Conservation (phyloP, 768 basidiomycete species). For the Tricholoma hemisulphureum region DNA sequence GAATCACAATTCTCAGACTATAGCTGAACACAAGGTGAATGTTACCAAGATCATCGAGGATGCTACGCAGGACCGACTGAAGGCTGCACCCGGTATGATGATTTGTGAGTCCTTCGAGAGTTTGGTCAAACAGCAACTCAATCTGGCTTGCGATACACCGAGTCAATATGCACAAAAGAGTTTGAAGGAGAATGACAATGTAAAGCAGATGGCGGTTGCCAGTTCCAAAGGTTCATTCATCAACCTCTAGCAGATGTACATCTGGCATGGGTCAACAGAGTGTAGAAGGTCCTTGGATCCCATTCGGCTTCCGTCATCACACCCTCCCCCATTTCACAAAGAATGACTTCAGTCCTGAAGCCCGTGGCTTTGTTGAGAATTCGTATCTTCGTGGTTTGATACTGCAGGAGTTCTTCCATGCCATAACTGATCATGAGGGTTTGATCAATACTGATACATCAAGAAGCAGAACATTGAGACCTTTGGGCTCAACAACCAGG, state of each 20-base stretch:
- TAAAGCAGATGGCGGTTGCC: constrained; percentile 99
- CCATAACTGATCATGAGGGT: constrained; percentile 99
- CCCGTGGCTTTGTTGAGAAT: constrained; percentile 98
- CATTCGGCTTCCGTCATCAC: constrained; percentile 96
- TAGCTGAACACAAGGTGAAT: constrained; percentile 74
- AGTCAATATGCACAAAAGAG: constrained; percentile 95
- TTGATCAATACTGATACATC: constrained; percentile 98
- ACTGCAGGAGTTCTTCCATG: constrained; percentile 99
- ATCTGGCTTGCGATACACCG: constrained; percentile 91
- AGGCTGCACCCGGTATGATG: constrained; percentile 95
- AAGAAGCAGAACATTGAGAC: too few species aligned
- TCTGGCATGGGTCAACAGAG: constrained; percentile 98
- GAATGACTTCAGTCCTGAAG: constrained; percentile 97
- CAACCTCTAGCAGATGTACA: constrained; percentile 99
- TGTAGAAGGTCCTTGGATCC: constrained; percentile 97
- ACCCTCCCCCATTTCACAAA: constrained; percentile 97
- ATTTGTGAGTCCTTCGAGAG: constrained; percentile 98
- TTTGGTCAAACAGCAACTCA: constrained; percentile 85
- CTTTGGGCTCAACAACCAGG: too few species aligned
- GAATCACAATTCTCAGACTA: constrained; percentile 79
- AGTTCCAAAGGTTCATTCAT: constrained; percentile 99
- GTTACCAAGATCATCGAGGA: constrained; percentile 80
- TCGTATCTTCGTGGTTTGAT: constrained; percentile 95
- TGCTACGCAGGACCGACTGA: constrained; percentile 83
- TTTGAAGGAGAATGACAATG: constrained; percentile 98